Evolutionary conservation across 345 rosid species (phyloP).

Genomic region (Sisymbrium altissimum): DNA sequence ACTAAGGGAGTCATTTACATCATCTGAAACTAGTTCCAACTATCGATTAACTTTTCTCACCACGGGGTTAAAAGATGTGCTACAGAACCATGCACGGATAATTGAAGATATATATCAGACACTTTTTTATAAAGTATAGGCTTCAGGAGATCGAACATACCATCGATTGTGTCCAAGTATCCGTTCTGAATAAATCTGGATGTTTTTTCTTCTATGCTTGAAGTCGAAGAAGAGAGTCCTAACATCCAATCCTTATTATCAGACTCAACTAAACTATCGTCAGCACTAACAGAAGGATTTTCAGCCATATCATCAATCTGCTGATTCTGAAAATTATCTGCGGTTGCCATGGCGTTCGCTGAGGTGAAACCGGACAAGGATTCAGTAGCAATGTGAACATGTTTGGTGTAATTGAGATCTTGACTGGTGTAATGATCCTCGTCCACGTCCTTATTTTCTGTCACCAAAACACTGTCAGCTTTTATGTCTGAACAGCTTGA

Average conservation of each 20-base stretch:
- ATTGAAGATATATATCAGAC: neutral
- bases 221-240: constrained; percentile 27
- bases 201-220: constrained; percentile 56
- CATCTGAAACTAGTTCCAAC: constrained; percentile 41
- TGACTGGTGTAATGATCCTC: constrained; percentile 30
- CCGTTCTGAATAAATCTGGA: constrained; percentile 64
- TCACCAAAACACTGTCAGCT: constrained; percentile 10
- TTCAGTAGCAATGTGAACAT: constrained; percentile 23
- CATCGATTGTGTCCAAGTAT: constrained; percentile 57
- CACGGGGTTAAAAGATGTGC: neutral
- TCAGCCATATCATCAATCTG: constrained; percentile 19
- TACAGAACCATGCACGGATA: neutral
- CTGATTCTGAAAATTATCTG: constrained; percentile 32
- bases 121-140: neutral
- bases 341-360: constrained; percentile 4
- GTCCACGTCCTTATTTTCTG: constrained; percentile 19
- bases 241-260: constrained; percentile 21
- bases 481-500: constrained; percentile 25
- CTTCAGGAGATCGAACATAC: constrained; percentile 38
- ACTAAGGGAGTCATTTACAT: constrained; percentile 23
- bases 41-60: neutral
- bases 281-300: constrained; percentile 15
- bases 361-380: constrained; percentile 19
- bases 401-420: constrained; percentile 17
- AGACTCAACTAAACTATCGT: constrained; percentile 11